These are phyloP conservation scores for Crucibulum laeve DNA, from an alignment of 768 basidiomycete species.

Conservation along the genomic window DNA sequence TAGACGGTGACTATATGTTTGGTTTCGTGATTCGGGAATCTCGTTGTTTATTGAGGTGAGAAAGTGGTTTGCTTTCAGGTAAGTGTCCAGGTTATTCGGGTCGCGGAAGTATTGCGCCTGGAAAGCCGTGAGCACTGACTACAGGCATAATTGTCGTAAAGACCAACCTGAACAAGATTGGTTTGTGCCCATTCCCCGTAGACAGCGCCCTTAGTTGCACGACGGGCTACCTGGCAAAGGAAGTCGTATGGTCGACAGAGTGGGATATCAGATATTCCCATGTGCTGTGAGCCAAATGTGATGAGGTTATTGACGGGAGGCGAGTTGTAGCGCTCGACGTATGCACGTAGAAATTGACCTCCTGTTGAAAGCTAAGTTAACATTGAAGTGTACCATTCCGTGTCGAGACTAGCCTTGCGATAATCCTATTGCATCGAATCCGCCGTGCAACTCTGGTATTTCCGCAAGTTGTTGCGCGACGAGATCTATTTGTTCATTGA, in stretches of 20 bases:
- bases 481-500: slow-evolving; percentile 61
- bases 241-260: slow-evolving; percentile 60
- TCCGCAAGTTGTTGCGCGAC: slow-evolving; percentile 62
- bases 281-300: slow-evolving; percentile 85
- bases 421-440: slow-evolving; percentile 86
- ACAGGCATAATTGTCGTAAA: not conserved
- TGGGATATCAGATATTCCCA: slow-evolving; percentile 80
- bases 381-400: not conserved
- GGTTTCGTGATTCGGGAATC: slow-evolving; percentile 44
- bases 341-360: slow-evolving; percentile 86
- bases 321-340: slow-evolving; percentile 68
- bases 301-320: slow-evolving; percentile 79
- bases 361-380: slow-evolving; percentile 31
- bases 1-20: slow-evolving; percentile 57
- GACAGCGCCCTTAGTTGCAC: slow-evolving; percentile 56
- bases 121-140: not conserved
- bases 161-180: slow-evolving; percentile 65
- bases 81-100: slow-evolving; percentile 50
- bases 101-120: slow-evolving; percentile 90
- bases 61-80: slow-evolving; percentile 61
- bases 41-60: slow-evolving; percentile 81
- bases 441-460: slow-evolving; percentile 58
- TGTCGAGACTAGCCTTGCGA: slow-evolving; percentile 59
- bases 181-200: slow-evolving; percentile 75
- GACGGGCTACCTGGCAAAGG: slow-evolving; percentile 63